A percentile compares a stretch with the other conserved stretches of the same genome.
These are phyloP conservation scores for Candida sanyaensis DNA, from an alignment of 1,139 yeast genomes.

Conservation along the genomic window DNA sequence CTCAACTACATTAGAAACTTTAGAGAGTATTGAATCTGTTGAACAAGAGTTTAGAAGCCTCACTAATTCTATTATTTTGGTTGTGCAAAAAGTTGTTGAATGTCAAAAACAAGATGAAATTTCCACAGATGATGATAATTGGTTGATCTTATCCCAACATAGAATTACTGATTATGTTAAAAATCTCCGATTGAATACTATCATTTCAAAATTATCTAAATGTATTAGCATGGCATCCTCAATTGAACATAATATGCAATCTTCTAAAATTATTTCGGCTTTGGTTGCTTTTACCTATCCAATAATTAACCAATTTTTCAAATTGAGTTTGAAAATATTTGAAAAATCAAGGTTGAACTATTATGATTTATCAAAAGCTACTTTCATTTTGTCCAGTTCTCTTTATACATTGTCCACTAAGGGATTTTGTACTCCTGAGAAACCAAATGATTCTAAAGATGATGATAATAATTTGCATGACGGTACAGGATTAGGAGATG, in stretches of 20 bases:
- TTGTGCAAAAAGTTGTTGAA: constrained; percentile 59
- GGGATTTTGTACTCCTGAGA: constrained; percentile 94
- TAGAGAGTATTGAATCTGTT: constrained; percentile 33
- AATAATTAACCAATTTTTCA: constrained; percentile 53
- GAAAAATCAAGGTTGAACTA: constrained; percentile 49
- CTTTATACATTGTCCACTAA: constrained; percentile 67
- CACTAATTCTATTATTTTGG: constrained; percentile 62
- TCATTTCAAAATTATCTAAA: constrained; percentile 23
- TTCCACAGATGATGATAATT: constrained; percentile 57
- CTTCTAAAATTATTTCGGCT: constrained; percentile 43
- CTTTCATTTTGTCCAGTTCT: constrained; percentile 57
- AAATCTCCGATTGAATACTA: constrained; percentile 29
- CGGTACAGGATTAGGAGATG: constrained; percentile 98
- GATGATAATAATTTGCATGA: constrained; percentile 61
- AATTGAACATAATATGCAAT: constrained; percentile 34
- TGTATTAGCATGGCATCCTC: constrained; percentile 20
- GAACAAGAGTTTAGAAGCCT: constrained; percentile 53
- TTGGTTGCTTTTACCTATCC: constrained; percentile 59
- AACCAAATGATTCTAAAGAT: constrained; percentile 67
- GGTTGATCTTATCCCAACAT: constrained; percentile 58
- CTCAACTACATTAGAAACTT: constrained; percentile 23
- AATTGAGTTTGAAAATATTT: constrained; percentile 43
- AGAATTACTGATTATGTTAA: constrained; percentile 36
- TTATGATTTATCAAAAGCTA: constrained; percentile 56
- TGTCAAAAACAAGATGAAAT: constrained; percentile 31